Percentiles rank a stretch among this genome's conserved stretches.
phyloP scores from a whole-genome alignment of 768 basidiomycete species.

The Suillus ampliporus region DNA sequence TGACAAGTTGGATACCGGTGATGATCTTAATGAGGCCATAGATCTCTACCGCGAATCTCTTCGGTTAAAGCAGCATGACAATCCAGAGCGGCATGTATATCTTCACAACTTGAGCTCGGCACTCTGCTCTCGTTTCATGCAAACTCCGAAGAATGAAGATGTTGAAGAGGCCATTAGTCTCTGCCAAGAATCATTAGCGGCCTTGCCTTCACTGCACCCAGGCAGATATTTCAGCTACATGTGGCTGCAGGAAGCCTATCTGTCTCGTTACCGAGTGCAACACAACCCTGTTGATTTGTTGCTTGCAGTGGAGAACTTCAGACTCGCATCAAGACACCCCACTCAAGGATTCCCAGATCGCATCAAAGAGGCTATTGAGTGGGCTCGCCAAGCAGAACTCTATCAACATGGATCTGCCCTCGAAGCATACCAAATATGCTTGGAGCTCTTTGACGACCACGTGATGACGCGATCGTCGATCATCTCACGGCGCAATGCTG shows the following conservation, averaged over 20 bases:
- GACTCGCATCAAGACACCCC: slow-evolving; percentile 20
- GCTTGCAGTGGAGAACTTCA: slow-evolving; percentile 24
- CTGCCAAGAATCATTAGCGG: slow-evolving; percentile 10
- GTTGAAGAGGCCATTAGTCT: slow-evolving; percentile 27
- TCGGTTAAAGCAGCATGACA: slow-evolving; percentile 11
- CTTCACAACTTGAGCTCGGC: slow-evolving; percentile 21
- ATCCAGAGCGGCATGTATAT: slow-evolving; percentile 6
- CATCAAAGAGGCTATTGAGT: background rate
- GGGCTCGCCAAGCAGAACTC: background rate
- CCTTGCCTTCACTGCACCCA: background rate
- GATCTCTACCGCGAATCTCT: slow-evolving; percentile 18
- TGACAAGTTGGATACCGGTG: slow-evolving; percentile 11
- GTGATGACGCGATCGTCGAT: background rate
- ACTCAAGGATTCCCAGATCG: background rate
- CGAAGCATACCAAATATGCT: background rate
- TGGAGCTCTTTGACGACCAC: slow-evolving; percentile 7
- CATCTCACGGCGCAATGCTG: background rate
- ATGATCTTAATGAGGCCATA: slow-evolving; percentile 26
- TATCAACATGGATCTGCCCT: slow-evolving; percentile 1
- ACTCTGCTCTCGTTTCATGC: slow-evolving; percentile 20
- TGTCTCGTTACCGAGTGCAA: slow-evolving; percentile 31
- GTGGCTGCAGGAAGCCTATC: slow-evolving; percentile 17
- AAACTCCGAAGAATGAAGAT: slow-evolving; percentile 14
- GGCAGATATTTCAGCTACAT: background rate
- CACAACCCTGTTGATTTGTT: slow-evolving; percentile 21